A percentile compares a stretch with the other conserved stretches of the same genome.
These are phyloP conservation scores for Microdochium trichocladiopsis DNA, from an alignment of 2,329 filamentous ascomycete species.

Conservation along the genomic window DNA sequence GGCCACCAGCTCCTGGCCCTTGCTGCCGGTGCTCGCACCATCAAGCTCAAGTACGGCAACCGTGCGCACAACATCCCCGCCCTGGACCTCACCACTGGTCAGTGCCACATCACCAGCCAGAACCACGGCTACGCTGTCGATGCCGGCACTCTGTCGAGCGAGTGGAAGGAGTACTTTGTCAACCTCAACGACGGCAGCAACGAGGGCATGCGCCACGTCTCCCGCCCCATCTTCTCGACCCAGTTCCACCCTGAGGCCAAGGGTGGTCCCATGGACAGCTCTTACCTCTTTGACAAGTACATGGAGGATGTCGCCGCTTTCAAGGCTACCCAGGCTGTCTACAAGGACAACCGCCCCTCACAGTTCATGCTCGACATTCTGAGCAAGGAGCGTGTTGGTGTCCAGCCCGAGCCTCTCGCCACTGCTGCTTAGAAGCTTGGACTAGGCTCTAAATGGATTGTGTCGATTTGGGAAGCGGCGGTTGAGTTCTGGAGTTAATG, in stretches of 20 bases:
- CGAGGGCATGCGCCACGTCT: conserved; percentile 92
- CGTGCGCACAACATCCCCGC: conserved; percentile 97
- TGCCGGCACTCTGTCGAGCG: conserved; percentile 67
- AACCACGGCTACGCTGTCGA: conserved; percentile 98
- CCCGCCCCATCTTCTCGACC: conserved; percentile 93
- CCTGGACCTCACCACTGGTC: conserved; percentile 86
- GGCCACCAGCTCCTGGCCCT: conserved; percentile 94
- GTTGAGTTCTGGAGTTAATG: not conserved
- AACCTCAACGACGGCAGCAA: conserved; percentile 98
- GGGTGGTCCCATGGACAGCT: conserved; percentile 91
- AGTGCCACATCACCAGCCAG: conserved; percentile 97
- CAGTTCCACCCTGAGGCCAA: conserved; percentile 99
- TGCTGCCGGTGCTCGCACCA: conserved; percentile 78
- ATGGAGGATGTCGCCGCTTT: conserved; percentile 82
- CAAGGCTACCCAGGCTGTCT: conserved; percentile 74
- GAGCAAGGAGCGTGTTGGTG: conserved; percentile 90
- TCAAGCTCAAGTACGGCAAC: conserved; percentile 99
- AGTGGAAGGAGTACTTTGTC: conserved; percentile 98
- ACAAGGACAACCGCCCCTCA: conserved; percentile 81
- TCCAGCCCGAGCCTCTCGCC: conserved; percentile 60
- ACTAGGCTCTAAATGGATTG: not conserved
- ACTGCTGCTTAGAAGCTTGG: conserved; percentile 28
- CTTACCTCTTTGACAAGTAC: conserved; percentile 96
- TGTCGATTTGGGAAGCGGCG: not conserved
- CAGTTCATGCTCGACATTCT: conserved; percentile 86